A percentile compares a stretch with the other conserved stretches of the same genome.
These are phyloP conservation scores for Cladorrhinum samala DNA, from an alignment of 495 filamentous ascomycete species.

Conservation along the genomic window DNA sequence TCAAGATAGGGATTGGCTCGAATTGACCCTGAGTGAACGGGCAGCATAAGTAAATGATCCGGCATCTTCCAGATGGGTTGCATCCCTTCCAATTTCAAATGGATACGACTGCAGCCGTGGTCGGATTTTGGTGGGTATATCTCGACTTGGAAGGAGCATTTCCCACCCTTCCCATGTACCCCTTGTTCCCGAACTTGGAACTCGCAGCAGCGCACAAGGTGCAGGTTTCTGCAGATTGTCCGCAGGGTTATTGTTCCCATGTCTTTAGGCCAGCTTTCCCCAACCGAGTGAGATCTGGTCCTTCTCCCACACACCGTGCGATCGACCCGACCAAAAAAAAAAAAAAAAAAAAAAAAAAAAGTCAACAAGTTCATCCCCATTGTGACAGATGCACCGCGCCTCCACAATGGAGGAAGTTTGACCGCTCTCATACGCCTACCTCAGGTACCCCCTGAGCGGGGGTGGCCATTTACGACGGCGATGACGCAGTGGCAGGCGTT, in stretches of 20 bases:
- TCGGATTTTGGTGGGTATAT: not conserved
- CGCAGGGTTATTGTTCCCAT: not conserved
- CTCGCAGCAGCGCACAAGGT: not conserved
- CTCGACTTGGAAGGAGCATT: too few relatives aligned
- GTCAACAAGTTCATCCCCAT: not conserved
- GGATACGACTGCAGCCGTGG: too few relatives aligned
- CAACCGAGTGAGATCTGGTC: too few relatives aligned
- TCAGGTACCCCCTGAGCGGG: not conserved
- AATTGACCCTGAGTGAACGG: too few relatives aligned
- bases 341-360: too few relatives aligned
- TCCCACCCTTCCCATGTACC: not conserved
- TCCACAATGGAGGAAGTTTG: not conserved
- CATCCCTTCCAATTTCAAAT: too few relatives aligned
- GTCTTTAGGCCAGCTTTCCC: too few relatives aligned
- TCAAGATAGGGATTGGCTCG: conserved; percentile 1
- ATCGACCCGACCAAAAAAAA: too few relatives aligned
- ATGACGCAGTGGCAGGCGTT: not conserved
- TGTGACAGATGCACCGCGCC: not conserved
- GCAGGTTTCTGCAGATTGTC: not conserved
- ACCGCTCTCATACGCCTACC: not conserved
- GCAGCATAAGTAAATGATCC: too few relatives aligned
- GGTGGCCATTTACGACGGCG: not conserved
- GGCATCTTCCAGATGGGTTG: too few relatives aligned
- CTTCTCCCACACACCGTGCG: too few relatives aligned
- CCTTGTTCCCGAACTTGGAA: too few relatives aligned